Conservation (phyloP, 2,329 filamentous ascomycete genomes). For the Blastomyces silverae region DNA sequence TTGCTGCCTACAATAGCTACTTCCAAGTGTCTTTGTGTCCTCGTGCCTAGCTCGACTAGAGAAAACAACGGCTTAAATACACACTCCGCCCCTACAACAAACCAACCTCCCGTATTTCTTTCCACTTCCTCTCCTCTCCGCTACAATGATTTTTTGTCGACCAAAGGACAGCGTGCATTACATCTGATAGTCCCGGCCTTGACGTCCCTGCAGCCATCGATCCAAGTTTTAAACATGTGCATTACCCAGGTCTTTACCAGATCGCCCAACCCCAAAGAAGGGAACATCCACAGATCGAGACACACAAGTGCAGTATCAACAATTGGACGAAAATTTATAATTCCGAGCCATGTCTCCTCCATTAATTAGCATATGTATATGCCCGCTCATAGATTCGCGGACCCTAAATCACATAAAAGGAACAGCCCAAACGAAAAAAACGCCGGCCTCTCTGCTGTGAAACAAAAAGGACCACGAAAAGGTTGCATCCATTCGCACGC, state of each 20-base stretch:
- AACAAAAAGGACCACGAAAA: slow-evolving; percentile 2
- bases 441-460: too few relatives aligned
- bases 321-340: background rate
- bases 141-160: background rate
- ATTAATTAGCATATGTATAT: background rate
- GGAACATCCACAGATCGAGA: background rate
- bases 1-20: background rate
- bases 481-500: background rate
- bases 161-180: background rate
- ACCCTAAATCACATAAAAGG: background rate
- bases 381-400: too few relatives aligned
- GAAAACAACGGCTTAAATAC: too few relatives aligned
- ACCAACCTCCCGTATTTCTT: too few relatives aligned
- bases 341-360: background rate
- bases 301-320: background rate
- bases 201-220: background rate
- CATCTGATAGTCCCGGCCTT: background rate
- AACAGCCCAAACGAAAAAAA: background rate
- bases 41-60: background rate
- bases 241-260: background rate
- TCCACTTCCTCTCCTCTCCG: too few relatives aligned
- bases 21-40: background rate
- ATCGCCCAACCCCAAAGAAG: background rate
- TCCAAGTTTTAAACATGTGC: background rate
- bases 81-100: too few relatives aligned